These are phyloP conservation scores for Graphiopsis chlorocephala DNA, from an alignment of 2,329 filamentous ascomycete genomes.

Conservation along the genomic window DNA sequence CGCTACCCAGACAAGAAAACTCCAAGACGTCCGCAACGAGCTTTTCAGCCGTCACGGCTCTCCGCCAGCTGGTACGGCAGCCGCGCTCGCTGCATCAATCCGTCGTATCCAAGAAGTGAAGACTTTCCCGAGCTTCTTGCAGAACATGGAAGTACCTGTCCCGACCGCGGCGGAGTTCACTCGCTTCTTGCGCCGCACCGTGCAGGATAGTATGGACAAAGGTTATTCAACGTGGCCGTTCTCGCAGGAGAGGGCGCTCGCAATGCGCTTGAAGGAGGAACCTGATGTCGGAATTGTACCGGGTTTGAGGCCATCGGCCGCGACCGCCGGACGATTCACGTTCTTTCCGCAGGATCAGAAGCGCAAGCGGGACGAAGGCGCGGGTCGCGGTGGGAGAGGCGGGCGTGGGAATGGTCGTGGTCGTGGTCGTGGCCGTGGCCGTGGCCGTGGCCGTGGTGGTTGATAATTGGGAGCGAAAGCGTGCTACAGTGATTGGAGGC, in stretches of 20 bases:
- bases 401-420: background rate
- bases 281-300: background rate
- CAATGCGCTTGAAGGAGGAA: constrained; percentile 20
- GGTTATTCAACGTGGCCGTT: constrained; percentile 24
- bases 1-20: constrained; percentile 1
- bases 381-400: background rate
- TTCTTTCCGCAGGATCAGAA: background rate
- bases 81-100: constrained; percentile 19
- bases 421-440: background rate
- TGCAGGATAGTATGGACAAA: constrained; percentile 20
- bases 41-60: constrained; percentile 25
- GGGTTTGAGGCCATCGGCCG: background rate
- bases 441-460: background rate
- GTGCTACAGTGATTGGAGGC: background rate
- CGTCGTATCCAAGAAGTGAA: constrained; percentile 23
- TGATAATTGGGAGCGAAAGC: background rate
- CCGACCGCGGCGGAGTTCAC: constrained; percentile 19
- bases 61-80: constrained; percentile 22
- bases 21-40: constrained; percentile 18
- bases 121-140: constrained; percentile 20
- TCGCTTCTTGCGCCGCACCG: constrained; percentile 17
- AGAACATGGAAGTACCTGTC: constrained; percentile 18
- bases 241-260: constrained; percentile 21
- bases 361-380: background rate
- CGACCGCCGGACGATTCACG: background rate